Evolutionary conservation across 306 rosid species (phyloP), one percentile per base, ranked within the genome.

Genomic region (Vigna radiata): DNA sequence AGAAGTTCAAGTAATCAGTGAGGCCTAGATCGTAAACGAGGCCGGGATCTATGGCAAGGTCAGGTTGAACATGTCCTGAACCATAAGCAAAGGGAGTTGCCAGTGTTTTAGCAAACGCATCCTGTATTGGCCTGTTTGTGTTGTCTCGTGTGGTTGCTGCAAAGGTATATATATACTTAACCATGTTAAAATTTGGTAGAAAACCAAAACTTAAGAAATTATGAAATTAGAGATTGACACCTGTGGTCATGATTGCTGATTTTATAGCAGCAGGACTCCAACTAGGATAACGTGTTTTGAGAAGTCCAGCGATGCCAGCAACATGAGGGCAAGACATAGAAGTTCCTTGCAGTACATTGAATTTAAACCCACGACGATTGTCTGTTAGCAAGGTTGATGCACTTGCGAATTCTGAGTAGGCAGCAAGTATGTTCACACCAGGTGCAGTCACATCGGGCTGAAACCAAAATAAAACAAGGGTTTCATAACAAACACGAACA

Each of bases 401-500:
- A 60, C 47, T 78, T 19, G 77, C 65, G 2, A 3, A 9, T 4
- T 4, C 10, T 61, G 83, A 48, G 37, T 48, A 79, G 14, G 83
- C 83, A 62, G 78, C 66, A n/a, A 79, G 77, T 49, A 70, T 79
- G 43, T 49, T 31, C 8, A 70, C 56, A 49, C 77, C 82, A 0
- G 77, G 82, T 3, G 73, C 91, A 0, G 90, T 62, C 6, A 79
- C 66, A 8, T 79, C 83, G 5, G 78, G 78, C 78, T 73, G 58
- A 68, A 59, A 23, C 39, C 21, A 55, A 7, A 41, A 10, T 11
- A 2, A 43, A 10, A 43, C 14, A 43, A 11, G 14, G 11, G 48
- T 43, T 2, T 43, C 48, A 12, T n/a, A 0, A n/a, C 18, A 54
- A 16, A 53, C 3, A 43, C 5, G 6, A 7, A 53, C 9, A 53